Percentiles rank a stretch among this genome's conserved stretches.
These are phyloP conservation scores for Kodamaea restingae DNA, from an alignment of 805 yeast species.

Conservation along the genomic window DNA sequence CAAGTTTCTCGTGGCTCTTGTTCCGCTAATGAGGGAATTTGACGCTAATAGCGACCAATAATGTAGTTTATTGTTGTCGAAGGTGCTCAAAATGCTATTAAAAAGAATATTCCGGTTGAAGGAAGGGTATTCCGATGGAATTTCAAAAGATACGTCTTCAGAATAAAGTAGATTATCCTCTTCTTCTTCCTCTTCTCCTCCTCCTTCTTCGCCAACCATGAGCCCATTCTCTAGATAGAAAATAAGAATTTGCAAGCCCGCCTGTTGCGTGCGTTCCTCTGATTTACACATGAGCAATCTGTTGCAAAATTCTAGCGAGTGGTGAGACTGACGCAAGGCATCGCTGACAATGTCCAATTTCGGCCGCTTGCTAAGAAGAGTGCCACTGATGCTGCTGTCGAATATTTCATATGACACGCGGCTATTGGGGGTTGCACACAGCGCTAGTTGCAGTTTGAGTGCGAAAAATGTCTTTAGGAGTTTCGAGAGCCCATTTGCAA, in stretches of 20 bases:
- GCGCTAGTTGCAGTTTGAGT: conserved; percentile 15
- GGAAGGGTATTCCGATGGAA: conserved; percentile 1
- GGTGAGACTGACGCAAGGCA: conserved; percentile 18
- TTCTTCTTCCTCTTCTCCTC: not conserved
- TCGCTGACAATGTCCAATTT: conserved; percentile 20
- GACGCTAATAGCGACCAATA: conserved; percentile 26
- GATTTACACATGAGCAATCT: conserved; percentile 19
- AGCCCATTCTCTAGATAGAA: conserved; percentile 15
- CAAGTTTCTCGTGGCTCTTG: not conserved
- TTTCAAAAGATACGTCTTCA: conserved; percentile 8
- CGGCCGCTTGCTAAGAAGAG: conserved; percentile 18
- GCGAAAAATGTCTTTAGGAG: conserved; percentile 29
- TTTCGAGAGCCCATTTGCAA: conserved; percentile 29
- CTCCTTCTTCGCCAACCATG: not conserved
- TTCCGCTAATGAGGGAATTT: conserved; percentile 12
- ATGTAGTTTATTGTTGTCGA: conserved; percentile 18
- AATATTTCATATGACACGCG: conserved; percentile 3
- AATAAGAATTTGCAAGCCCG: conserved; percentile 26
- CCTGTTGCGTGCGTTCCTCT: conserved; percentile 12
- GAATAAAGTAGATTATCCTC: not conserved
- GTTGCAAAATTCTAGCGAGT: conserved; percentile 20
- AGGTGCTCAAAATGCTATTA: conserved; percentile 16
- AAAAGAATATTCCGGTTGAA: conserved; percentile 12
- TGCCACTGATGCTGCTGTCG: not conserved
- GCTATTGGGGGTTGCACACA: not conserved